Evolutionary conservation across 345 rosid genomes (phyloP), one percentile per base, ranked within the genome.

Genomic region (Eucalyptus sp.): DNA sequence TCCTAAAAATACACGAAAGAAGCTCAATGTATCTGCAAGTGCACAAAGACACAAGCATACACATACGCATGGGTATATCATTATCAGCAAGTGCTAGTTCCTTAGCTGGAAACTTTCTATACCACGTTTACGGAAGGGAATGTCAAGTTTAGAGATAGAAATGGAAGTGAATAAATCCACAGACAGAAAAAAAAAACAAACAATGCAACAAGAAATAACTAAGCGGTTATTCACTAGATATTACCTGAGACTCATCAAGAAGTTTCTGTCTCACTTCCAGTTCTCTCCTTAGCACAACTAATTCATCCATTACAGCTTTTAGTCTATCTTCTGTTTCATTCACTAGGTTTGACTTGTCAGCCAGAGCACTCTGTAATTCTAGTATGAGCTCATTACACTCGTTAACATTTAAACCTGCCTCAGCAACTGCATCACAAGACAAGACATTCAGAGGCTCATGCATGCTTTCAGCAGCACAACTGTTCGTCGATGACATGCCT

Each of bases 231-330:
- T 76, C 48, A 76, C 84, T 37, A 20, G 84, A 41, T 76, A 88
- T n/a, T 91, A 98, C 99, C 99, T 98, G 99, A 88, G 98, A 98
- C 95, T 98, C 99, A 89, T 97, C 95, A 18, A 96, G 99, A 87
- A 97, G 98, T 91, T 96, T 96, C 92, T 88, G 95, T 92, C 93
- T 96, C 66, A 86, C 91, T 90, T 98, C 99, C 89, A 98, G 89
- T 89, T 98, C 99, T 93, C 93, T 93, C 81, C 93, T 90, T 54
- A 97, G 95, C 92, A 91, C 60, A 52, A 92, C 93, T 89, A 93
- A 95, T 93, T 98, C 98, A 90, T 96, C 98, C 92, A 93, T 43
- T 83, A 94, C 98, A 94, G 94, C 94, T 88, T 90, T 93, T 51
- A 98, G 96, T 91, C 93, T 96, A 66, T 92, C 89, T 91, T 94